These are phyloP conservation scores for Earliella scabrosa DNA, from an alignment of 1,284 basidiomycete species.

Conservation along the genomic window DNA sequence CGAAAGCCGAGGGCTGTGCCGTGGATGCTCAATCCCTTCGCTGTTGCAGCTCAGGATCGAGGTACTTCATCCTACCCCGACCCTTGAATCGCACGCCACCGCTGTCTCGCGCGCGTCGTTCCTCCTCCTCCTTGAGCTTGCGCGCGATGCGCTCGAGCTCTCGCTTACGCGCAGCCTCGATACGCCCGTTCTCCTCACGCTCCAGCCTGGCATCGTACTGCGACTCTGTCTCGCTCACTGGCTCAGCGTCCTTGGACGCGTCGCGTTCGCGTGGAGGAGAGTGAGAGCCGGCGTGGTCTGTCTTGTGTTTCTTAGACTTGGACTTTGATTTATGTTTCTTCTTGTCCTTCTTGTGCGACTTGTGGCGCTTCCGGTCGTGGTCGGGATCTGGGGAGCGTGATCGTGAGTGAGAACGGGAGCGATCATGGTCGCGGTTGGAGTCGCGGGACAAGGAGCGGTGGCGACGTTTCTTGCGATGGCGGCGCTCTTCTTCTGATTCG, in stretches of 20 bases:
- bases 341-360: conserved; percentile 30
- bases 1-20: neutral
- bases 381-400: conserved; percentile 10
- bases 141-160: conserved; percentile 56
- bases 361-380: conserved; percentile 37
- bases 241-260: conserved; percentile 21
- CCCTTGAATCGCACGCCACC: conserved; percentile 69
- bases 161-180: conserved; percentile 48
- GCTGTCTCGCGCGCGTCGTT: conserved; percentile 32
- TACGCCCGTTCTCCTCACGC: conserved; percentile 67
- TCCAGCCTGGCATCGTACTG: conserved; percentile 76
- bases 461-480: conserved; percentile 38
- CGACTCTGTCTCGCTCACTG: conserved; percentile 59
- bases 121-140: conserved; percentile 40
- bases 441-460: conserved; percentile 14
- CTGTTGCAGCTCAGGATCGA: conserved; percentile 58
- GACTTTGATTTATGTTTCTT: conserved; percentile 34
- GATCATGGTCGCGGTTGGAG: conserved; percentile 18
- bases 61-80: conserved; percentile 70
- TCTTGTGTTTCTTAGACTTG: conserved; percentile 31
- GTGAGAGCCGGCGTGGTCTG: conserved; percentile 24
- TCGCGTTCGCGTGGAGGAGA: conserved; percentile 5
- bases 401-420: conserved; percentile 21
- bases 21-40: conserved; percentile 5
- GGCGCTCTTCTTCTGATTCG: conserved; percentile 25